Evolutionary conservation across 1,284 basidiomycete genomes (phyloP), one percentile per base, ranked within the genome.

Genomic region (Ceratobasidium sp.): DNA sequence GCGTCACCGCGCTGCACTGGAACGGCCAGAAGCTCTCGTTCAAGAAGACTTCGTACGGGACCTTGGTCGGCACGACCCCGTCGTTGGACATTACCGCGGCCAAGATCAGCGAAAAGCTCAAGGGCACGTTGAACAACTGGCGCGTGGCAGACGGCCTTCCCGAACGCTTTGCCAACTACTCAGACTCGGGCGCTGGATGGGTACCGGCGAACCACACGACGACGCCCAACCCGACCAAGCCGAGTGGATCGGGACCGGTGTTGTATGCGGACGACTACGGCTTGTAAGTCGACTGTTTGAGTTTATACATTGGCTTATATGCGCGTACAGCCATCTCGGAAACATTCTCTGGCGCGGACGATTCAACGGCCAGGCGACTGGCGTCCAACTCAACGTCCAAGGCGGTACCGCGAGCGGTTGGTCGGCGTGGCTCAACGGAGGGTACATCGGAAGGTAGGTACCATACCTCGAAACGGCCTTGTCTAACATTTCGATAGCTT

Each of bases 321-420:
- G 49, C 15, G 32, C 34, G n/a, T n/a, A 17, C 27, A 68, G 64
- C 64, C 64, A 68, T 42, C 53, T 68, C 20, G 69, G 69, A 20
- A 70, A 70, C 47, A 74, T 75, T 45, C 52, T 77, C 13, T 78
- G 75, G 75, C 74, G 76, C 4, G 77, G 76, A 17, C 70, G 71
- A 20, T 78, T 78, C 49, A 53, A 52, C 15, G 71, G 71, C 12
- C 32, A 40, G 27, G 47, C 47, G n/a, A 57, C 57, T 13, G 75
- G 71, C 12, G 47, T 77, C 2, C 60, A 70, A 10, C n/a, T 77
- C 27, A 72, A 55, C 49, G 69, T 70, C 22, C 60, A 64, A 35
- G 69, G 69, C 15, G 69, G 69, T 7, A 70, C 62, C 17, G 60
- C 69, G 32, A 70, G 62, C n/a, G 69, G 69, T 3, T 70, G 64